Conservation (phyloP, 306 rosid genomes). For the Cyamopsis tetragonoloba region DNA sequence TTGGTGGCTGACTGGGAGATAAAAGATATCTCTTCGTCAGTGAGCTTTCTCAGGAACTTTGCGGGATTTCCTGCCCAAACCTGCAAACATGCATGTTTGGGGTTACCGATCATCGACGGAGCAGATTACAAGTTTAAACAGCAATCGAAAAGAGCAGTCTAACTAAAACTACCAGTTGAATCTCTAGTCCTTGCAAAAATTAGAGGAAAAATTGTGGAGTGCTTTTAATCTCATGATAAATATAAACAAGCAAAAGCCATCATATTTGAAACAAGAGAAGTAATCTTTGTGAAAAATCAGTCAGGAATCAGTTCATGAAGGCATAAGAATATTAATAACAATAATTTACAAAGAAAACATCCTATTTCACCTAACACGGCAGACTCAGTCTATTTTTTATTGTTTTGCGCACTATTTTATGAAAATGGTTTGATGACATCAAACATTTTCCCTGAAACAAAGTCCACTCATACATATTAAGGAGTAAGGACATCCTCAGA, state of each 20-base stretch:
- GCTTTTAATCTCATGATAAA: not conserved
- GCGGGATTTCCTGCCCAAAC: constrained; percentile 87
- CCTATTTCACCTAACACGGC: not conserved
- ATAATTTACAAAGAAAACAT: too few species aligned
- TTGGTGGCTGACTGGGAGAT: constrained; percentile 64
- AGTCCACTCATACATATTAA: not conserved
- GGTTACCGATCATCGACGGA: too few species aligned
- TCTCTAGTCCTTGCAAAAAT: not conserved
- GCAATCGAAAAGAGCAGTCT: not conserved
- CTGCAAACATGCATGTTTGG: constrained; percentile 31
- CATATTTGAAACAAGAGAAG: not conserved
- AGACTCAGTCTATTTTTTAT: not conserved
- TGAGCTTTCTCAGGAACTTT: constrained; percentile 75
- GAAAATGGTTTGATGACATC: not conserved
- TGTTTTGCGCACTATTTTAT: not conserved
- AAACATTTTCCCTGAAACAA: not conserved
- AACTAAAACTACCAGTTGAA: not conserved
- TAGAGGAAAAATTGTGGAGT: not conserved
- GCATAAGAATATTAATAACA: not conserved
- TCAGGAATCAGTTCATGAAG: not conserved
- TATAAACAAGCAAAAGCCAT: not conserved
- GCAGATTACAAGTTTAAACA: too few species aligned
- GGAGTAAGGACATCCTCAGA: too few species aligned
- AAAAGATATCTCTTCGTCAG: constrained; percentile 69
- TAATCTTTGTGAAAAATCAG: not conserved